These are phyloP conservation scores for Amborella trichopoda DNA, from an alignment of 164 flowering plant genomes.

Conservation along the genomic window DNA sequence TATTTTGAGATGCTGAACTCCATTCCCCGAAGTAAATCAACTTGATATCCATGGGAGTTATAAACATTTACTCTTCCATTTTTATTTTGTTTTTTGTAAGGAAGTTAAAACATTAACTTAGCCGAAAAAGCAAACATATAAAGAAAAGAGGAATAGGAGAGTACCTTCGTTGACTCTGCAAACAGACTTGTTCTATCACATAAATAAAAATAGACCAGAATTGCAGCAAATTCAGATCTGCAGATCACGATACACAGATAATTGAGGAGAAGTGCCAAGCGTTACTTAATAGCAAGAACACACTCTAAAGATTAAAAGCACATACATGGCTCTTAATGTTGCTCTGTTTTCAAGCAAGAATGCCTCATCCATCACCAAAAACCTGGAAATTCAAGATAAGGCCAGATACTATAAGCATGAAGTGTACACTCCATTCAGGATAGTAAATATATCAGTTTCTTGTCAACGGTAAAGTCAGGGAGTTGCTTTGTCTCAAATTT, in stretches of 20 bases:
- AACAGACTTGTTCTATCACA: constrained; percentile 80
- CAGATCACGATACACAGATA: constrained; percentile 10
- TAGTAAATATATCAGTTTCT: too few species aligned
- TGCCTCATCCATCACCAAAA: constrained; percentile 71
- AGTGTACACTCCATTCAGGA: too few species aligned
- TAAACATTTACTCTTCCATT: too few species aligned
- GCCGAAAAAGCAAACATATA: too few species aligned
- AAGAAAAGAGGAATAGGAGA: background rate
- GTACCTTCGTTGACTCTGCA: constrained; percentile 77
- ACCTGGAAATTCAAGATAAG: constrained; percentile 33
- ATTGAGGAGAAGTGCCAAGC: constrained; percentile 1
- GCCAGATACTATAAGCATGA: background rate
- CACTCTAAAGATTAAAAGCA: background rate
- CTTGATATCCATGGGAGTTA: too few species aligned
- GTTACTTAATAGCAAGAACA: too few species aligned
- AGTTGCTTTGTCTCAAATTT: too few species aligned
- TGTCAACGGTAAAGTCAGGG: too few species aligned
- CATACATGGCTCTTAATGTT: constrained; percentile 78
- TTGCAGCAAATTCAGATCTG: constrained; percentile 85
- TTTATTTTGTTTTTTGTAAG: too few species aligned
- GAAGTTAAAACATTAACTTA: too few species aligned
- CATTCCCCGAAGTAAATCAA: too few species aligned
- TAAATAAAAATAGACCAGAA: constrained; percentile 64
- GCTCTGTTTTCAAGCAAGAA: constrained; percentile 83
- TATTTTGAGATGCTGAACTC: too few species aligned